A percentile compares a stretch with the other conserved stretches of the same genome.
Evolutionary conservation across 1,284 basidiomycete species (phyloP).

Genomic region (Vanrija humicola): DNA sequence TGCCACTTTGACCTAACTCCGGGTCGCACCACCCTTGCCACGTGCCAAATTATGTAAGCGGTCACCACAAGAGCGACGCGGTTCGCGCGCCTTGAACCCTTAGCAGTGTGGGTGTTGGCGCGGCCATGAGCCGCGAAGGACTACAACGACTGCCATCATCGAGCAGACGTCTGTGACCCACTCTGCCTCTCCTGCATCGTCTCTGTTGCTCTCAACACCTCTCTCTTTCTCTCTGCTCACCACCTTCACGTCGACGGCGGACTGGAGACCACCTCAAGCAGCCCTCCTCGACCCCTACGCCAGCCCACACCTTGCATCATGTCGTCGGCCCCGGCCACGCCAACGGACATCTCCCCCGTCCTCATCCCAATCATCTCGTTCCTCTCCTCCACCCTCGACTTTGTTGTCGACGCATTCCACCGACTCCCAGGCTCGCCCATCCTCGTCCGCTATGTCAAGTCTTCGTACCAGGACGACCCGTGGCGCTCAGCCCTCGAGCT

Average conservation of each 20-base stretch:
- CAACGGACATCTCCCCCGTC: conserved; percentile 36
- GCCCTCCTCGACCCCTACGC: background rate
- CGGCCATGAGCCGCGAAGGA: too few relatives aligned
- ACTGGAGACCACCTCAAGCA: background rate
- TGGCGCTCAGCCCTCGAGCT: conserved; percentile 87
- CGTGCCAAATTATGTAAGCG: too few relatives aligned
- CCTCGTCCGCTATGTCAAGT: conserved; percentile 80
- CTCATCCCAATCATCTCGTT: conserved; percentile 37
- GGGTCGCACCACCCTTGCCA: too few relatives aligned
- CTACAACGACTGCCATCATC: too few relatives aligned
- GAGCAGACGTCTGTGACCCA: too few relatives aligned
- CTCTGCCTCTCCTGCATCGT: too few relatives aligned
- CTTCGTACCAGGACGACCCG: conserved; percentile 80
- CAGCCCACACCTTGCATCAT: background rate
- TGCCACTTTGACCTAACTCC: too few relatives aligned
- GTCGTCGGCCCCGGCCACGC: background rate
- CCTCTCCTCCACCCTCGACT: conserved; percentile 29
- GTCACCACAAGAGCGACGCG: too few relatives aligned
- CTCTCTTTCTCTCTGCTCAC: background rate
- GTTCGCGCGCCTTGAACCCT: too few relatives aligned
- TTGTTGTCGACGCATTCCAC: conserved; percentile 32
- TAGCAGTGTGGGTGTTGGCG: too few relatives aligned
- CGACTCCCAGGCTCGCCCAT: conserved; percentile 81
- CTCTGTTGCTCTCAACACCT: too few relatives aligned
- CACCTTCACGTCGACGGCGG: background rate